Evolutionary conservation across 805 yeast genomes (phyloP), one percentile per base, ranked within the genome.

Genomic region (Ogataea allantospora): DNA sequence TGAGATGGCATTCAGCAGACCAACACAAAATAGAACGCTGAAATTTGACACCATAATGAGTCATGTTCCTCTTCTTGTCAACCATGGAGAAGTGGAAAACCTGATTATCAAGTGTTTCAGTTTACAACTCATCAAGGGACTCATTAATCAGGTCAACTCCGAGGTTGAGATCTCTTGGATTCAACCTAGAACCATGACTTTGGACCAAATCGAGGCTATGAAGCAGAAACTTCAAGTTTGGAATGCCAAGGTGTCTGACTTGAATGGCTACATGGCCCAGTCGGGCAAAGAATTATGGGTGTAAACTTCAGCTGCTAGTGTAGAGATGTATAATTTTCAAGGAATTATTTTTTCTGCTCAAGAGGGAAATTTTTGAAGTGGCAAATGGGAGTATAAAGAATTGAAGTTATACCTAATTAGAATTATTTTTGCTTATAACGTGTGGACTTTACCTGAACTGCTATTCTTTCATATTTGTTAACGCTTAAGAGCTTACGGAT

Each of bases 121-220:
- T 47, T 68, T 93, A 40, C 86, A 85, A 12, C 71, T 93, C 49
- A 73, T 93, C 55, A 78, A 79, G 61, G 99, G 99, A n/a, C 71
- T 77, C 35, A 91, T 93, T 51, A 95, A 93, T 60, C 95, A 93
- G 66, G 86, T 88, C 28, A 76, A 77, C 33, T 77, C 82, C 60
- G 67, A 82, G 10, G 84, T 93, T 40, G 79, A 83, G 22, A 80
- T 93, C 32, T 79, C 84, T 18, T 93, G 99, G 99, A 82, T 91
- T 45, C 98, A 93, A 70, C 98, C 99, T 42, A 75, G 98, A 55
- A 86, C 88, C 38, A 82, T 93, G 73, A 87, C 87, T 55, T 71
- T 70, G 46, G 77, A 76, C 29, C 99, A 93, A 69, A 83, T 91
- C 42, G 75, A 71, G 40, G 71, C 72, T 29, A 87, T 93, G 84